Evolutionary conservation across 352 stramenopile genomes (phyloP), one percentile per base, ranked within the genome.

Genomic region (Globisporangium cystogenes): DNA sequence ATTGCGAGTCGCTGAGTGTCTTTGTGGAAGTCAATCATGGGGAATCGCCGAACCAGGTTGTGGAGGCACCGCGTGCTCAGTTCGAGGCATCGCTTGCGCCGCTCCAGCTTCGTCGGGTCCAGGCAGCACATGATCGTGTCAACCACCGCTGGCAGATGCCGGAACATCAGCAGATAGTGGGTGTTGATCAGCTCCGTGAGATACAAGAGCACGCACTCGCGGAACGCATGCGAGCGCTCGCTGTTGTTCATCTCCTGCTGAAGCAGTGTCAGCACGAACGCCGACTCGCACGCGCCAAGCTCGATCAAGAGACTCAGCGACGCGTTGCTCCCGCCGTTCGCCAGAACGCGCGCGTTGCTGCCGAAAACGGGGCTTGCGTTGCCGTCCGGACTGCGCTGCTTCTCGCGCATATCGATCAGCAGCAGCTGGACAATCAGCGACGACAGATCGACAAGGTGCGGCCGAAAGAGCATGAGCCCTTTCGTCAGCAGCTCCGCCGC

Each of bases 11-110:
- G 78, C 62, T 96, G 86, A 3, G 84, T 93, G 41, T 92, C 70
- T 53, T 89, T 83, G 64, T 96, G 86, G 51, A 96, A 96, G 44
- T 91, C 82, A 1, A 94, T 69, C 85, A 95, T 95, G 3, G 84
- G 84, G 51, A 93, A 96, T 15, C 82, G 69, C 18, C 76, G 77
- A 1, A 96, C 86, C 2, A 96, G 64, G 39, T 85, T 76, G 49
- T 95, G 83, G 0, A 96, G 68, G 42, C 82, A 91, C 1, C 80
- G 67, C 14, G 84, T 96, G 51, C 81, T 92, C 37, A 93, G 56
- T 8, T 84, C 60, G 0, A 96, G 68, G 59, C 84, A 94, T 0
- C 78, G 74, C 29, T 87, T 87, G 8, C 86, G 68, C 46, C 82
- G 70, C 7, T 94, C 85, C 11, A 76, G 81, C 48, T 96, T 93